Percentiles rank a stretch among this genome's conserved stretches.
These are phyloP conservation scores for Tremella mesenterica DNA, from an alignment of 768 basidiomycete species.

Conservation along the genomic window DNA sequence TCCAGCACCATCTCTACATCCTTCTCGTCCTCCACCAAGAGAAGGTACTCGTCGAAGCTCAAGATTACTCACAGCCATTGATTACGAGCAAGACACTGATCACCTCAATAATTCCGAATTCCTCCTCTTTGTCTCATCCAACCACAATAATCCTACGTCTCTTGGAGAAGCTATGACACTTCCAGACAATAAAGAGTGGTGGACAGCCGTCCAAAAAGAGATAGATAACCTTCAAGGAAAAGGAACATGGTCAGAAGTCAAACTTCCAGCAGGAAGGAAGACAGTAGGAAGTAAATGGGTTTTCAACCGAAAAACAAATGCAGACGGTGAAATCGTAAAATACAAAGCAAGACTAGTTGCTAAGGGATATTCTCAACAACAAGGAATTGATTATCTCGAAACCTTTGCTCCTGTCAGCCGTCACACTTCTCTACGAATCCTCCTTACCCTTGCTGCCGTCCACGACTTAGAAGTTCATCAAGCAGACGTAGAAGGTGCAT, in stretches of 20 bases:
- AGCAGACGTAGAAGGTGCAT: slow-evolving; percentile 10
- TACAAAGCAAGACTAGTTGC: too few relatives aligned
- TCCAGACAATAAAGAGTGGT: slow-evolving; percentile 42
- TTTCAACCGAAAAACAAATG: slow-evolving; percentile 33
- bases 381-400: slow-evolving; percentile 48
- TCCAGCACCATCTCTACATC: neutral
- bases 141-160: neutral
- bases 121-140: neutral
- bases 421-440: slow-evolving; percentile 9
- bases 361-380: slow-evolving; percentile 48
- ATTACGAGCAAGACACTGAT: neutral
- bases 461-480: slow-evolving; percentile 7
- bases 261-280: slow-evolving; percentile 34
- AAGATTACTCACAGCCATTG: neutral
- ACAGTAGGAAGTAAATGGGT: slow-evolving; percentile 45
- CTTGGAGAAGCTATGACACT: slow-evolving; percentile 7
- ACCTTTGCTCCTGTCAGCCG: slow-evolving; percentile 45
- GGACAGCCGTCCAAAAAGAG: slow-evolving; percentile 31
- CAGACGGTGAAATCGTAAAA: slow-evolving; percentile 34
- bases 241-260: slow-evolving; percentile 35
- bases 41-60: neutral
- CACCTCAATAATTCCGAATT: neutral
- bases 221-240: slow-evolving; percentile 18
- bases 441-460: slow-evolving; percentile 10
- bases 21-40: neutral